Evolutionary conservation across 169 alveolate genomes (phyloP).

Genomic region (Amoebophrya sp.): DNA sequence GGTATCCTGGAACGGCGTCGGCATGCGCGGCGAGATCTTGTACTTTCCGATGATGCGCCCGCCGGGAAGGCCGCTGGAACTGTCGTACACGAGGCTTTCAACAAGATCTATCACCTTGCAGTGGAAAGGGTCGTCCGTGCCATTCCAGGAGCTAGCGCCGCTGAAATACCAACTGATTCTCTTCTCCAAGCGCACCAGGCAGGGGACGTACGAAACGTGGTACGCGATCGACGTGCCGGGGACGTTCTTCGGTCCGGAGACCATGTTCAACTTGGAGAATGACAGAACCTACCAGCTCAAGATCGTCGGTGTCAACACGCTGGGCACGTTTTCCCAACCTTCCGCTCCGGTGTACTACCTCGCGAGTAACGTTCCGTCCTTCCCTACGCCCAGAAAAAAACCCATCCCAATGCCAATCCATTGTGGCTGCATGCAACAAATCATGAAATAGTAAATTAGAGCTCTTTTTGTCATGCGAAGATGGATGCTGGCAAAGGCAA

Average conservation of each 20-base stretch:
- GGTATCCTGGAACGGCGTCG: background rate
- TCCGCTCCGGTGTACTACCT: background rate
- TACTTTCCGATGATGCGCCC: constrained; percentile 20
- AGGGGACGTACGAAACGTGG: background rate
- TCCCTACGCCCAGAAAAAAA: too few relatives aligned
- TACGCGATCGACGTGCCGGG: background rate
- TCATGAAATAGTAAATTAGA: too few relatives aligned
- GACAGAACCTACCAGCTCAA: background rate
- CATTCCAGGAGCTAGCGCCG: constrained; percentile 7
- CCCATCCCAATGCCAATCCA: too few relatives aligned
- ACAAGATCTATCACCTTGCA: background rate
- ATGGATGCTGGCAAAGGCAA: too few relatives aligned
- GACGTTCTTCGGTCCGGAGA: background rate
- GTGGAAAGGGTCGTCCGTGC: constrained; percentile 12
- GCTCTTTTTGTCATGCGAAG: too few relatives aligned
- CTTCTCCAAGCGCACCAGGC: background rate
- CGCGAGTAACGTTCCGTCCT: background rate
- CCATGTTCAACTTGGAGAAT: background rate
- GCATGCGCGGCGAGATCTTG: background rate
- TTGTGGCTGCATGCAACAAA: too few relatives aligned
- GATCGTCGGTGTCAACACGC: constrained; percentile 8
- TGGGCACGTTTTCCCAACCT: background rate
- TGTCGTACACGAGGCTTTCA: background rate
- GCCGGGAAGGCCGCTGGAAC: background rate
- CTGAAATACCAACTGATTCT: background rate